Percentiles rank a stretch among this genome's conserved stretches.
Evolutionary conservation across 495 filamentous ascomycete species (phyloP).

Genomic region (Aspergillus sclerotiicarbonarius): DNA sequence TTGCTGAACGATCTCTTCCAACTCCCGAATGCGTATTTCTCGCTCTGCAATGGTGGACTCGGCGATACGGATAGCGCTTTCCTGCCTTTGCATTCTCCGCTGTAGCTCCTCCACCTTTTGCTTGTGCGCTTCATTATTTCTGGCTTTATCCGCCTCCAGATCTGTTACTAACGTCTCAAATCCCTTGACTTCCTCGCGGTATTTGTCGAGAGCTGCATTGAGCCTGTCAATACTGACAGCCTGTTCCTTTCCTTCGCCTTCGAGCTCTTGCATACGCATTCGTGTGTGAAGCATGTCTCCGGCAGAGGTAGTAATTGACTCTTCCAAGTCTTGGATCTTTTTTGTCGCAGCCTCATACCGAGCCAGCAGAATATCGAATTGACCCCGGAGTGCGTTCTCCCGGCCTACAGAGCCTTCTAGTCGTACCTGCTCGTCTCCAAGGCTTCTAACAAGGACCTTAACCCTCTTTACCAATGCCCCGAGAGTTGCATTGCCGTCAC

Average conservation of each 20-base stretch:
- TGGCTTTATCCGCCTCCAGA: slow-evolving; percentile 56
- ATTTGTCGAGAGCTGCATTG: slow-evolving; percentile 59
- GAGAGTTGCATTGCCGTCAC: slow-evolving; percentile 39
- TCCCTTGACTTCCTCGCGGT: slow-evolving; percentile 60
- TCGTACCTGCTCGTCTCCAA: slow-evolving; percentile 31
- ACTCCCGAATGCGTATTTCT: slow-evolving; percentile 35
- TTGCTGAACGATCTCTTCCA: slow-evolving; percentile 36
- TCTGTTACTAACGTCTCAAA: slow-evolving; percentile 59
- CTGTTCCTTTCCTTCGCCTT: slow-evolving; percentile 54
- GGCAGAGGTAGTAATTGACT: slow-evolving; percentile 55
- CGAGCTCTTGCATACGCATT: slow-evolving; percentile 46
- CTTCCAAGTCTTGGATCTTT: slow-evolving; percentile 51
- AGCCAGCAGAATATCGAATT: slow-evolving; percentile 42
- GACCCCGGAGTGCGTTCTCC: slow-evolving; percentile 38
- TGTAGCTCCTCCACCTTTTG: slow-evolving; percentile 42
- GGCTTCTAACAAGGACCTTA: slow-evolving; percentile 33
- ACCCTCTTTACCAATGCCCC: slow-evolving; percentile 36
- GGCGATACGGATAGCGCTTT: slow-evolving; percentile 32
- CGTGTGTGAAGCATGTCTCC: slow-evolving; percentile 46
- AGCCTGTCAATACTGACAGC: slow-evolving; percentile 58
- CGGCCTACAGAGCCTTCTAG: slow-evolving; percentile 32
- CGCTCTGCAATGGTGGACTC: slow-evolving; percentile 35
- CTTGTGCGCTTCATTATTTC: slow-evolving; percentile 26
- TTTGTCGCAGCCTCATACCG: slow-evolving; percentile 39
- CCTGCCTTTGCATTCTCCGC: slow-evolving; percentile 36